Percentiles rank a stretch among this genome's conserved stretches.
Evolutionary conservation across 352 stramenopile species (phyloP).

Genomic region (Phytophthora syringae): DNA sequence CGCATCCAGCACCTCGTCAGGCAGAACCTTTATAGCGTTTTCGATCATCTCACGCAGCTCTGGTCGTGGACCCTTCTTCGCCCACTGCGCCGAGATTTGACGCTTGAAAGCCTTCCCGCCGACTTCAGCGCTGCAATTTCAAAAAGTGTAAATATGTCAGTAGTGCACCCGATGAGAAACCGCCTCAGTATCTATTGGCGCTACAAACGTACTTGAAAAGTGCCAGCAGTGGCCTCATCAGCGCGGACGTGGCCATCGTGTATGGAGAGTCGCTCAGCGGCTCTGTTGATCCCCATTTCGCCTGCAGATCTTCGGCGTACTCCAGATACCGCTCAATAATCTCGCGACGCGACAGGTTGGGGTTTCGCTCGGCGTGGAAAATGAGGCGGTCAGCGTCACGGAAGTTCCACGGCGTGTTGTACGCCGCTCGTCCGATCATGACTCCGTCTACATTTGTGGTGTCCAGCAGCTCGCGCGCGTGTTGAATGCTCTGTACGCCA

Average conservation of each 20-base stretch:
- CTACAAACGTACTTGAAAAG: constrained; percentile 72
- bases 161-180: constrained; percentile 1
- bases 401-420: constrained; percentile 91
- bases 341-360: constrained; percentile 86
- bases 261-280: constrained; percentile 58
- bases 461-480: constrained; percentile 90
- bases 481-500: constrained; percentile 92
- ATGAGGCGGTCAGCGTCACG: constrained; percentile 85
- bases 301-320: constrained; percentile 85
- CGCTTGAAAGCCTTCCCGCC: constrained; percentile 87
- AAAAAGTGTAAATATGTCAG: constrained; percentile 2
- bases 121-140: constrained; percentile 60
- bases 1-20: constrained; percentile 74
- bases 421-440: constrained; percentile 92
- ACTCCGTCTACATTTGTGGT: constrained; percentile 81
- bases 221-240: constrained; percentile 81
- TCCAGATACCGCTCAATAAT: constrained; percentile 86
- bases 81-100: constrained; percentile 71
- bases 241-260: constrained; percentile 78
- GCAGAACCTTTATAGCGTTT: constrained; percentile 67
- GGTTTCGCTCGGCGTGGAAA: constrained; percentile 73
- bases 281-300: constrained; percentile 65
- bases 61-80: constrained; percentile 64
- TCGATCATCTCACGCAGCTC: constrained; percentile 81
- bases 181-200: neutral